phyloP scores from a whole-genome alignment of 805 yeast genomes.

The Suhomyces sp. region DNA sequence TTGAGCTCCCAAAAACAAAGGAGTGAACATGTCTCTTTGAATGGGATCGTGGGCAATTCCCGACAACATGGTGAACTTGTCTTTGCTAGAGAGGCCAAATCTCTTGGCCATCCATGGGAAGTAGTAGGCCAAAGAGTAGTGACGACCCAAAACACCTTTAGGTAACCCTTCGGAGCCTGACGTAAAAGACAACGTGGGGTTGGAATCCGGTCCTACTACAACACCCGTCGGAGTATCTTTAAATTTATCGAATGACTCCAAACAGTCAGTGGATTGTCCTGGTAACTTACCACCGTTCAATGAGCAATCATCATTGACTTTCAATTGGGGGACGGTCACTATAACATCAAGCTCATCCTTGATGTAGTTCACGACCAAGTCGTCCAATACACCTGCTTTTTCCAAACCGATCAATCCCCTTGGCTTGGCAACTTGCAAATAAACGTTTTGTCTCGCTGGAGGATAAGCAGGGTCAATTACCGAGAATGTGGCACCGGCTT shows the following conservation, averaged over 20 bases:
- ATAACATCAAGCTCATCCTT: constrained; percentile 66
- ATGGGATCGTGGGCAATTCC: constrained; percentile 99
- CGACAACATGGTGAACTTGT: constrained; percentile 93
- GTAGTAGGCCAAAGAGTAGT: constrained; percentile 92
- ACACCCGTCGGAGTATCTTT: constrained; percentile 74
- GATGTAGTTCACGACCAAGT: constrained; percentile 76
- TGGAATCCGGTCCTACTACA: constrained; percentile 93
- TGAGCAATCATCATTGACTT: constrained; percentile 71
- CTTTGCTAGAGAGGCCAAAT: constrained; percentile 72
- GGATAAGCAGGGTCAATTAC: constrained; percentile 99
- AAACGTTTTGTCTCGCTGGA: constrained; percentile 93
- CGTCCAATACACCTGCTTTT: constrained; percentile 83
- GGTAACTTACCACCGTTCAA: constrained; percentile 54
- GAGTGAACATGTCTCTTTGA: constrained; percentile 98
- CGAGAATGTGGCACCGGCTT: constrained; percentile 98
- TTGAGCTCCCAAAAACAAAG: constrained; percentile 92
- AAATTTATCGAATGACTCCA: constrained; percentile 44
- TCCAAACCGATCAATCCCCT: constrained; percentile 83
- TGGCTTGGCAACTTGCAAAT: constrained; percentile 91
- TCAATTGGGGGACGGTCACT: constrained; percentile 73
- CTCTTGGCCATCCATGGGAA: constrained; percentile 98
- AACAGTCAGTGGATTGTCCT: constrained; percentile 41
- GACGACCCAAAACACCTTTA: constrained; percentile 98
- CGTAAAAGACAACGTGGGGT: constrained; percentile 94
- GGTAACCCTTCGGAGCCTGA: constrained; percentile 98